phyloP scores from a whole-genome alignment of 2,329 filamentous ascomycete genomes.

The Neopestalotiopsis sp. region DNA sequence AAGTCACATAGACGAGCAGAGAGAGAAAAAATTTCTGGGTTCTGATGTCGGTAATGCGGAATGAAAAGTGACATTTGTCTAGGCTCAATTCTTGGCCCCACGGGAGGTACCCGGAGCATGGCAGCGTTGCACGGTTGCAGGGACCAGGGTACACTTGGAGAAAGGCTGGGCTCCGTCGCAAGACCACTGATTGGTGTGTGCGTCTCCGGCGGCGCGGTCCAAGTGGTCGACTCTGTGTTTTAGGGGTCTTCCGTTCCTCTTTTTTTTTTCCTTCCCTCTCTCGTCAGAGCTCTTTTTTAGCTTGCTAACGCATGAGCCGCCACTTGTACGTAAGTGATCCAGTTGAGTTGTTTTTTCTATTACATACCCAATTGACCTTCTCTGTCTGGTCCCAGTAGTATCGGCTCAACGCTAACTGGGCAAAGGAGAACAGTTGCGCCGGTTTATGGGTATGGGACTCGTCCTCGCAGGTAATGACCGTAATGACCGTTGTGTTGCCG shows the following conservation, averaged over 20 bases:
- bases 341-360: constrained; percentile 1
- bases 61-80: constrained; percentile 16
- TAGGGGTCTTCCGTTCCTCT: constrained; percentile 6
- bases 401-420: too few relatives aligned
- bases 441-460: too few relatives aligned
- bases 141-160: constrained; percentile 17
- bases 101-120: constrained; percentile 11
- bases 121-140: not conserved
- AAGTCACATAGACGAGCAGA: not conserved
- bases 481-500: constrained; percentile 7
- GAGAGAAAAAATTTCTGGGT: constrained; percentile 14
- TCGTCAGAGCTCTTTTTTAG: constrained; percentile 3
- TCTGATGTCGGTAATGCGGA: not conserved
- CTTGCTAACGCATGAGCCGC: not conserved
- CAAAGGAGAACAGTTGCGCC: too few relatives aligned
- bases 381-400: not conserved
- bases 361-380: not conserved
- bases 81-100: constrained; percentile 6
- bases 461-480: not conserved
- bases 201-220: constrained; percentile 16
- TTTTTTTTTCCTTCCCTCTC: not conserved
- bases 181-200: constrained; percentile 11
- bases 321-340: constrained; percentile 16
- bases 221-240: constrained; percentile 15
- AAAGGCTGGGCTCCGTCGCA: constrained; percentile 14